Conservation (phyloP, 495 filamentous ascomycete genomes). For the Aspergillus nidulans region DNA sequence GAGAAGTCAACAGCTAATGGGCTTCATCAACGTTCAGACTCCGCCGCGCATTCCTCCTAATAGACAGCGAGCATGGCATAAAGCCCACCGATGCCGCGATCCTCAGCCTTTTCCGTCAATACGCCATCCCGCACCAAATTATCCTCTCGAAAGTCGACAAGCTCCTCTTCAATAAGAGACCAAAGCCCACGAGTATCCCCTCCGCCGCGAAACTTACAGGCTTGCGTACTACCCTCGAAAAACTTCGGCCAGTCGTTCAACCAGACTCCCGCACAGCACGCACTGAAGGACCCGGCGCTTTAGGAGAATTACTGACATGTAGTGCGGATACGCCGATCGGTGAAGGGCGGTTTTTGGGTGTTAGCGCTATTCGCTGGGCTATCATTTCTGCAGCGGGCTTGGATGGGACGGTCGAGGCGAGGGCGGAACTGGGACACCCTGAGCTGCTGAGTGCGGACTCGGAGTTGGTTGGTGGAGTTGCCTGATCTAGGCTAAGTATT, state of each 20-base stretch:
- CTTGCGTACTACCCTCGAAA: conserved; percentile 27
- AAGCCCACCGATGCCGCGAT: conserved; percentile 67
- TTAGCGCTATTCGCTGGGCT: conserved; percentile 47
- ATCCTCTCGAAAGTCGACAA: conserved; percentile 81
- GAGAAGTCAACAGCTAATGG: neutral
- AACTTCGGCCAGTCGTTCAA: conserved; percentile 27
- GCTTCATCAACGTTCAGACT: conserved; percentile 36
- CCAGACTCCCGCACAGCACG: conserved; percentile 25
- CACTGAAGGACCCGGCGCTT: conserved; percentile 37
- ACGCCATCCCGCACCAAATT: conserved; percentile 67
- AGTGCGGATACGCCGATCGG: conserved; percentile 33
- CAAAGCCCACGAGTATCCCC: conserved; percentile 27
- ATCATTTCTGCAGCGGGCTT: conserved; percentile 48
- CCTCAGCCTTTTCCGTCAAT: conserved; percentile 57
- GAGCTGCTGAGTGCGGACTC: neutral
- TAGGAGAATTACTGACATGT: conserved; percentile 50
- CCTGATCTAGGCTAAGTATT: neutral
- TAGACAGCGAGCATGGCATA: conserved; percentile 77
- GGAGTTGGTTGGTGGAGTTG: neutral
- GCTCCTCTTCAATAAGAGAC: conserved; percentile 34
- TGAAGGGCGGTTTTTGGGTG: conserved; percentile 35
- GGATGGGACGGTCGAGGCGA: conserved; percentile 33
- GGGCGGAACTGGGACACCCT: neutral
- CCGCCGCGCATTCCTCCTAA: conserved; percentile 73
- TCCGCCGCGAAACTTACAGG: conserved; percentile 24